Conservation (phyloP, 1,284 basidiomycete species). For the Chalciporus piperatoides region DNA sequence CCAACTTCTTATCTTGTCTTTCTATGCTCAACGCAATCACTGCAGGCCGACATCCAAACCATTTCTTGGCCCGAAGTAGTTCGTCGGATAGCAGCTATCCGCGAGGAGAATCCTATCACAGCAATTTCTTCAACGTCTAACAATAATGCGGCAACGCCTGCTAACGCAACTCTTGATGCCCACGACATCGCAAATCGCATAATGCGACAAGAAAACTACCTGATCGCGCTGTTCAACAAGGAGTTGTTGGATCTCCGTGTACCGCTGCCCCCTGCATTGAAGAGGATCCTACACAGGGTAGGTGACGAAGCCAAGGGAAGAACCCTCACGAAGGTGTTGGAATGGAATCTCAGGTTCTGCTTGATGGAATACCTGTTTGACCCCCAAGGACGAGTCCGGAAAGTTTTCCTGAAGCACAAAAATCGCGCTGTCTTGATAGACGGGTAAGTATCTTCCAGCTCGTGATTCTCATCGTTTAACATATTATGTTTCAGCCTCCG, state of each 20-base stretch:
- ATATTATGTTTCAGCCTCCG: conserved; percentile 52
- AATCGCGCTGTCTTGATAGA: conserved; percentile 77
- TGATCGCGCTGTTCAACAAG: conserved; percentile 97
- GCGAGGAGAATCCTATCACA: conserved; percentile 88
- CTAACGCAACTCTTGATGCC: conserved; percentile 78
- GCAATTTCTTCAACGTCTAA: conserved; percentile 68
- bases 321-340: conserved; percentile 83
- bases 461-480: not conserved
- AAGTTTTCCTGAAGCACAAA: conserved; percentile 85
- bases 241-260: conserved; percentile 86
- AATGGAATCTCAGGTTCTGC: conserved; percentile 96
- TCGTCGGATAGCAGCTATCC: conserved; percentile 79
- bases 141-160: conserved; percentile 49
- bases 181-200: conserved; percentile 97
- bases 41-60: conserved; percentile 91
- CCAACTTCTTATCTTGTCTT: not conserved
- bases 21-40: conserved; percentile 12
- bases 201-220: conserved; percentile 96
- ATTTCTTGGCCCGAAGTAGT: conserved; percentile 97
- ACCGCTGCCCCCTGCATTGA: conserved; percentile 63
- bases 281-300: conserved; percentile 42
- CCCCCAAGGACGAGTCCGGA: conserved; percentile 78
- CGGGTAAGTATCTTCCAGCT: conserved; percentile 53
- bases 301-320: conserved; percentile 63
- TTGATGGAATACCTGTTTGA: conserved; percentile 95